phyloP scores from a whole-genome alignment of 164 flowering plant species.

The Akebia trifoliata region DNA sequence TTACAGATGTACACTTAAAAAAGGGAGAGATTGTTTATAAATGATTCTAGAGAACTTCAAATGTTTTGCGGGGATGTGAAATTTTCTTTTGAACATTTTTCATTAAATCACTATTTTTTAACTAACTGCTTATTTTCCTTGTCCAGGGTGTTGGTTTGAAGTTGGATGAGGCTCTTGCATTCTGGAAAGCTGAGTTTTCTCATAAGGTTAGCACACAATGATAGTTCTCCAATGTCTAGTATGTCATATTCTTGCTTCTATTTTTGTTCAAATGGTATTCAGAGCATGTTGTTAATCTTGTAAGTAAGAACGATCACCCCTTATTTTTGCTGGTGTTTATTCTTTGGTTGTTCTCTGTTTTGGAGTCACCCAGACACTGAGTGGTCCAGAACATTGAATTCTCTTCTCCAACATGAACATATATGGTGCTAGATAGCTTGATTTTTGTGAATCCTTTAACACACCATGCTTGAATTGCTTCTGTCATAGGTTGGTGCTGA shows the following conservation, averaged over 20 bases:
- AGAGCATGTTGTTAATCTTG: background rate
- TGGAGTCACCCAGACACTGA: no score
- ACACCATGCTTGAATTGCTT: conserved; percentile 1
- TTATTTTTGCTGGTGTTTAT: background rate
- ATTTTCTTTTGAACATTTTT: background rate
- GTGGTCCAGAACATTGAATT: no score
- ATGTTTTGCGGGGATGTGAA: background rate
- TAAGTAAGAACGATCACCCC: no score
- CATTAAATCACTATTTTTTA: conserved; percentile 3
- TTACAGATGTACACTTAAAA: background rate
- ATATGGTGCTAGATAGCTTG: background rate
- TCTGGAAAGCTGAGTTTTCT: conserved; percentile 93
- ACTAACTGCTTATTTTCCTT: background rate
- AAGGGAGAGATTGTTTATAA: background rate
- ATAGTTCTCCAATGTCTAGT: background rate
- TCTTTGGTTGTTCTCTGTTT: background rate
- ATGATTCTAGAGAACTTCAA: background rate
- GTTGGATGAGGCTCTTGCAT: conserved; percentile 94
- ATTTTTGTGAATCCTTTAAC: background rate
- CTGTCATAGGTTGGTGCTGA: conserved; percentile 78
- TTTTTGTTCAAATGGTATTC: background rate
- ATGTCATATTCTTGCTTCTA: background rate
- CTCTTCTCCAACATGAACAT: no score
- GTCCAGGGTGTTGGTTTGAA: conserved; percentile 86
- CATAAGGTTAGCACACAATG: conserved; percentile 48